Evolutionary conservation across 208 protist genomes (phyloP), one percentile per base, ranked within the genome.

Genomic region (Trypanosoma platydactyli): DNA sequence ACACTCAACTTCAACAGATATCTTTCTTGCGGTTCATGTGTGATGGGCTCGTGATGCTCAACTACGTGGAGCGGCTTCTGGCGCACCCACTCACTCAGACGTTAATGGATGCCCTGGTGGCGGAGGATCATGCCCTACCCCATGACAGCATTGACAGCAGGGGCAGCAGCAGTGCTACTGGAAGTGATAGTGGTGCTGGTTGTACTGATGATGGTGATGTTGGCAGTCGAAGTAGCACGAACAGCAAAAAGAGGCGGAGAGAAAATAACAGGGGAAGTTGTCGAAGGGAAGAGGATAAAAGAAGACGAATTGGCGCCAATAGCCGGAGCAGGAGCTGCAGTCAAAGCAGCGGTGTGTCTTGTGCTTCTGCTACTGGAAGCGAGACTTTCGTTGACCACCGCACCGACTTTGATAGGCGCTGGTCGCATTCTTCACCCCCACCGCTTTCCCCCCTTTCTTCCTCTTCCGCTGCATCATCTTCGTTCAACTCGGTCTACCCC

Each of bases 21-120:
- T 46, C 52, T 16, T 64, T 92, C 53, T 68, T 92, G 63, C 88
- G 80, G 1, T 86, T 92, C 63, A 73, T 81, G 15, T 85, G 80
- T 40, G 81, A 89, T 44, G 75, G 60, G 2, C 61, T 90, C 22
- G 85, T 92, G 58, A 86, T 80, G 49, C 68, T 91, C 13, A 74
- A 80, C 4, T 92, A 91, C 55, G 70, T 76, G 3, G 79, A 89
- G 48, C 61, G 73, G 33, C 70, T 92, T 24, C 50, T 88, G 54
- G 69, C 58, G 18, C 49, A 49, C 25, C 50, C 64, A 40, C 61
- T 66, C 20, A 71, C 27, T 33, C 61, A 52, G 44, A 52, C 57
- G 3, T 45, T 45, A 3, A 38, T 70, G n/a, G 66, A 64, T 49
- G 58, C 50, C 11, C 48, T 72, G 13, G 53, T 56, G 46, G 35